These are phyloP conservation scores for Juglanconis oblonga DNA, from an alignment of 2,329 filamentous ascomycete species.

Conservation along the genomic window DNA sequence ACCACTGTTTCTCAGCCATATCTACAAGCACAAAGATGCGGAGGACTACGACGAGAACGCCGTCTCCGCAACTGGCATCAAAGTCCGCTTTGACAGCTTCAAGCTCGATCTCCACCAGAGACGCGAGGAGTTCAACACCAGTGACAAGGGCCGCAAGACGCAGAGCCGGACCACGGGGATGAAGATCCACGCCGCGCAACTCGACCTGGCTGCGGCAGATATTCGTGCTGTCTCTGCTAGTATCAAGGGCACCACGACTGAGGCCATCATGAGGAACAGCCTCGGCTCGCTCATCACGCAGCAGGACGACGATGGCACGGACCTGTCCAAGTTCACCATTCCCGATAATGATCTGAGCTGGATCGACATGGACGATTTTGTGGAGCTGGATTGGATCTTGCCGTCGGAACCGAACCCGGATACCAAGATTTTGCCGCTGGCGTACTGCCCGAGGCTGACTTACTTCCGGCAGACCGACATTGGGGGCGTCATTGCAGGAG, in stretches of 20 bases:
- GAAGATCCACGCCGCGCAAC: conserved; percentile 90
- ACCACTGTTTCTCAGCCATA: conserved; percentile 90
- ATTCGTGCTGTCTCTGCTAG: conserved; percentile 90
- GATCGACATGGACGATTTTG: conserved; percentile 99
- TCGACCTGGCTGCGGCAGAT: conserved; percentile 89
- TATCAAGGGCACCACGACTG: conserved; percentile 75
- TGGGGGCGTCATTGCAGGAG: conserved; percentile 72
- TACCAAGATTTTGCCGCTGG: conserved; percentile 89
- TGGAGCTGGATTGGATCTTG: conserved; percentile 94
- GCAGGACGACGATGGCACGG: conserved; percentile 56
- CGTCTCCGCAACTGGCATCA: conserved; percentile 92
- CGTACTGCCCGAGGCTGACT: conserved; percentile 89
- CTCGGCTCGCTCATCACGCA: conserved; percentile 50
- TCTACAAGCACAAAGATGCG: conserved; percentile 96
- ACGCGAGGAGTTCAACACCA: conserved; percentile 84
- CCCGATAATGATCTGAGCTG: conserved; percentile 93
- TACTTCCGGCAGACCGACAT: conserved; percentile 98
- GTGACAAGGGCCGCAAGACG: conserved; percentile 72
- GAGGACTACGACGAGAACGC: conserved; percentile 76
- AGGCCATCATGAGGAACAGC: conserved; percentile 66
- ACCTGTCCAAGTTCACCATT: conserved; percentile 88
- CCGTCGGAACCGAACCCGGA: conserved; percentile 87
- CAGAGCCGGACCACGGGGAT: conserved; percentile 85
- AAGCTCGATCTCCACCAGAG: conserved; percentile 96
- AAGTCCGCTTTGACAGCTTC: conserved; percentile 92